Conservation (phyloP, 176 grass and related monocot species). For the Tuctoria greenei region DNA sequence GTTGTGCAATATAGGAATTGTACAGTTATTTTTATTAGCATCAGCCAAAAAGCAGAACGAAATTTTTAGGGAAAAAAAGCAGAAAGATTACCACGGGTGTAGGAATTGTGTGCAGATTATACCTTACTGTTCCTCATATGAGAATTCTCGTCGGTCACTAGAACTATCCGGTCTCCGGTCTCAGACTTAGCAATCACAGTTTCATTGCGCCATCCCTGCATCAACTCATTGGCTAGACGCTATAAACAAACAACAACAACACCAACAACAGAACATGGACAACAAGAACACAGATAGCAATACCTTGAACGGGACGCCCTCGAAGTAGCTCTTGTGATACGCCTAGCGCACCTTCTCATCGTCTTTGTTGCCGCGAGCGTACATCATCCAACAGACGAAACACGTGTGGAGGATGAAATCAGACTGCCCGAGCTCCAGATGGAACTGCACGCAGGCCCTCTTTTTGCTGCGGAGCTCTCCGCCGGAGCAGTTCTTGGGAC, state of each 20-base stretch:
- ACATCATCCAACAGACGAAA: conserved; percentile 79
- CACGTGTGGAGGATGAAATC: conserved; percentile 77
- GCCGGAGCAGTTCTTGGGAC: background rate
- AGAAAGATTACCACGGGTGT: background rate
- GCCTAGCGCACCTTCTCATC: conserved; percentile 81
- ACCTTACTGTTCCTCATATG: conserved; percentile 54
- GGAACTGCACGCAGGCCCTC: conserved; percentile 79
- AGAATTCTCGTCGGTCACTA: conserved; percentile 45
- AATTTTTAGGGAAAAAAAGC: background rate
- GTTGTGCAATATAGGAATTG: background rate
- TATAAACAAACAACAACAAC: background rate
- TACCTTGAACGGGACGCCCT: conserved; percentile 82
- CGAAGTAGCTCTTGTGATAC: conserved; percentile 68
- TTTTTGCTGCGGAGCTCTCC: conserved; percentile 62
- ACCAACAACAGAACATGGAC: background rate
- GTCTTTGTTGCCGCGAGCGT: conserved; percentile 62
- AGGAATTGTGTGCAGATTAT: background rate
- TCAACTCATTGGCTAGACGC: background rate
- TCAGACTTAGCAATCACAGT: conserved; percentile 48
- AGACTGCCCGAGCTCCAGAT: conserved; percentile 86
- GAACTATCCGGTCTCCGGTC: conserved; percentile 47
- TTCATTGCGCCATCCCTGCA: conserved; percentile 75
- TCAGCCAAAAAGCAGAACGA: background rate
- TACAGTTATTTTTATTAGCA: background rate
- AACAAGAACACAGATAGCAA: background rate